Percentiles rank a stretch among this genome's conserved stretches.
phyloP scores from a whole-genome alignment of 2,329 filamentous ascomycete genomes.

The Sporothrix variecibatus region DNA sequence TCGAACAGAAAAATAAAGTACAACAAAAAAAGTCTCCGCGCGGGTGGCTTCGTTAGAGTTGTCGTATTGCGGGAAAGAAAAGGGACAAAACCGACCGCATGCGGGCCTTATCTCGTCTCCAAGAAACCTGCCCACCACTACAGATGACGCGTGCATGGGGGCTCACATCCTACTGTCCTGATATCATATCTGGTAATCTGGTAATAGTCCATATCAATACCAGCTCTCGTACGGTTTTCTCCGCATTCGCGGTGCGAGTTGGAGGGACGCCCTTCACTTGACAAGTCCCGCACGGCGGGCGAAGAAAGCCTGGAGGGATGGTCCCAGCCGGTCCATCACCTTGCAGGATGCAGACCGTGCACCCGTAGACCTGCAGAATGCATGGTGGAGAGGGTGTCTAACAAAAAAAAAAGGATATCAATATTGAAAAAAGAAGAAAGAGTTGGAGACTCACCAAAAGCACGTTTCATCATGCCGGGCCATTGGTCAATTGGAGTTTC shows the following conservation, averaged over 20 bases:
- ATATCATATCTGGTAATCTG: not conserved
- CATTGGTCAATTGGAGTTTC: not conserved
- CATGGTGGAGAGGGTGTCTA: not conserved
- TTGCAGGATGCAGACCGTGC: not conserved
- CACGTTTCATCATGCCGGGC: not conserved
- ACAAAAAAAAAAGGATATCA: not conserved
- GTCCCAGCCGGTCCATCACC: not conserved
- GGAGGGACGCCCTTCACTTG: constrained; percentile 10
- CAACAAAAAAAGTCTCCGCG: not conserved
- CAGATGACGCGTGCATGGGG: not conserved
- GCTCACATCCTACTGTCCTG: not conserved
- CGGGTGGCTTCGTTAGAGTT: not conserved
- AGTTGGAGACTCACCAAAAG: not conserved
- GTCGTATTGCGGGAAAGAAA: not conserved
- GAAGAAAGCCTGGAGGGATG: not conserved
- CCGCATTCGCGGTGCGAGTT: not conserved
- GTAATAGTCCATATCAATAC: no score
- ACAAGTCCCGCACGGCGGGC: not conserved
- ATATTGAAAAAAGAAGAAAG: not conserved
- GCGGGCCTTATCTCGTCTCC: not conserved
- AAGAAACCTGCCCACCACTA: not conserved
- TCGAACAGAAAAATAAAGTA: not conserved
- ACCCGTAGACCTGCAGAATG: not conserved
- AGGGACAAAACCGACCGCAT: not conserved
- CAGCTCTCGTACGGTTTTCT: not conserved